Evolutionary conservation across 768 basidiomycete species (phyloP).

Genomic region (Panaeolus cyanescens): DNA sequence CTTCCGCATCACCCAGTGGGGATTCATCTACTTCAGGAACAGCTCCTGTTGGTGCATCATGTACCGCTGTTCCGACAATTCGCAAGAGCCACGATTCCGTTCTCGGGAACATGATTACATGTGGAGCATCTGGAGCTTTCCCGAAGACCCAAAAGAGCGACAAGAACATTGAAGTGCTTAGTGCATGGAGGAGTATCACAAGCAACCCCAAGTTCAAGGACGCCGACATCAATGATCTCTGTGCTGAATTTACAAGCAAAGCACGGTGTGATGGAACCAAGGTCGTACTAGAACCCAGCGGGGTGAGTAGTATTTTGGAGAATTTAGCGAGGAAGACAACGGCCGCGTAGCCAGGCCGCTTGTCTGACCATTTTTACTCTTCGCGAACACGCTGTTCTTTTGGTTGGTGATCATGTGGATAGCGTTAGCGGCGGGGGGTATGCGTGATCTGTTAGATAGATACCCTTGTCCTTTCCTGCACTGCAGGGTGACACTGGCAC

Average conservation of each 20-base stretch:
- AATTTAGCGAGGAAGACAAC: constrained; percentile 31
- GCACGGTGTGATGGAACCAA: constrained; percentile 84
- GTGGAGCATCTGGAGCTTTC: constrained; percentile 61
- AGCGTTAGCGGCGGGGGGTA: neutral
- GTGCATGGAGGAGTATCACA: constrained; percentile 79
- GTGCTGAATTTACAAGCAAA: constrained; percentile 77
- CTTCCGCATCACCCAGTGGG: neutral
- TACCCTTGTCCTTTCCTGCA: neutral
- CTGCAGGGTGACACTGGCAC: neutral
- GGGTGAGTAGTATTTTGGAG: constrained; percentile 50
- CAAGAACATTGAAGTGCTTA: constrained; percentile 74
- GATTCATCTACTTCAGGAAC: neutral
- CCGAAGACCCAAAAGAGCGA: constrained; percentile 71
- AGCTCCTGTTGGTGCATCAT: neutral
- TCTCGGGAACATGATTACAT: constrained; percentile 58
- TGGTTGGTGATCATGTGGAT: neutral
- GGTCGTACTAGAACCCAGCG: constrained; percentile 70
- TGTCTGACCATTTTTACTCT: neutral
- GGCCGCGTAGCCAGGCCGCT: constrained; percentile 12
- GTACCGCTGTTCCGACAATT: constrained; percentile 38
- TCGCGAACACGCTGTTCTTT: no score
- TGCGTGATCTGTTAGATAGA: neutral
- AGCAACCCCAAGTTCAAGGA: constrained; percentile 80
- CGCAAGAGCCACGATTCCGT: constrained; percentile 46
- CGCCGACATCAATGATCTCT: constrained; percentile 77